phyloP scores from a whole-genome alignment of 2,329 filamentous ascomycete genomes.

The Diaporthe sp. region DNA sequence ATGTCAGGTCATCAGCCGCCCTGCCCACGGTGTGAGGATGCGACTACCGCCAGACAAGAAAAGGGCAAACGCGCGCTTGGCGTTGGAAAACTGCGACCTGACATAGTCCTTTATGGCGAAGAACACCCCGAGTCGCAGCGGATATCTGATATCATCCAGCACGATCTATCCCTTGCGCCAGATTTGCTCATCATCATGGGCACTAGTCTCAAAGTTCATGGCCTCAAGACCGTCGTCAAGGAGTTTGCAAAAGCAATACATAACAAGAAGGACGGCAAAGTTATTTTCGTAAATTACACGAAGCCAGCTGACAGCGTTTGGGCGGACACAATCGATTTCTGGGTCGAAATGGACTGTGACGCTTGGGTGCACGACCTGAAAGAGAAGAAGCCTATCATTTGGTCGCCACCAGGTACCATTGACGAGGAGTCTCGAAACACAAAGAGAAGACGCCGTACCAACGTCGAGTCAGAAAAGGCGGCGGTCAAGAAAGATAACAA shows the following conservation, averaged over 20 bases:
- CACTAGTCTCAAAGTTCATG: conserved; percentile 79
- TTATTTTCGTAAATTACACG: conserved; percentile 81
- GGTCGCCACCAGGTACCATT: conserved; percentile 64
- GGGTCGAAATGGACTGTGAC: conserved; percentile 82
- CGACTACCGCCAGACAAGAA: conserved; percentile 73
- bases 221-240: conserved; percentile 77
- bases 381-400: conserved; percentile 69
- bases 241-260: conserved; percentile 81
- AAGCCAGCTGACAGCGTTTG: conserved; percentile 80
- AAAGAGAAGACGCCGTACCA: conserved; percentile 48
- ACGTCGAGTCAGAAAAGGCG: conserved; percentile 47
- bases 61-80: conserved; percentile 76
- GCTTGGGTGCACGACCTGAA: conserved; percentile 77
- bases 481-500: conserved; percentile 47
- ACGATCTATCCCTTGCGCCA: conserved; percentile 74
- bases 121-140: conserved; percentile 78
- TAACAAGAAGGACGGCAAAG: conserved; percentile 72
- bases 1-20: conserved; percentile 75
- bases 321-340: conserved; percentile 81
- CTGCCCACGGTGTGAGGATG: conserved; percentile 75
- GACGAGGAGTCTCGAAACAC: conserved; percentile 57
- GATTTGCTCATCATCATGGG: conserved; percentile 79
- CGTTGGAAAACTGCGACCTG: conserved; percentile 76
- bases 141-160: conserved; percentile 76
- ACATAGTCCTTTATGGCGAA: conserved; percentile 82